These are phyloP conservation scores for Kwoniella shandongensis DNA, from an alignment of 768 basidiomycete species.

Conservation along the genomic window DNA sequence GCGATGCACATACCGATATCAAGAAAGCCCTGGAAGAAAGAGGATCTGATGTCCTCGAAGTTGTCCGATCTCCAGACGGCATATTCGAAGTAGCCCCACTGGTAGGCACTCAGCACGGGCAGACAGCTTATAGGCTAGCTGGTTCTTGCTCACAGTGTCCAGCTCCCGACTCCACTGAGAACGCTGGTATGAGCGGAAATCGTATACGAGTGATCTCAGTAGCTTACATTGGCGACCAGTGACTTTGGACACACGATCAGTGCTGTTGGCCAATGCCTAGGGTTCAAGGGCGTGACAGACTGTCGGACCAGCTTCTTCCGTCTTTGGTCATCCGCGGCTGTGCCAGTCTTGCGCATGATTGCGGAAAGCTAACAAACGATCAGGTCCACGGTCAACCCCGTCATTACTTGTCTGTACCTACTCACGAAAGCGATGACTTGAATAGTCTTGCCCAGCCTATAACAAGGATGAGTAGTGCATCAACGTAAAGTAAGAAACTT, in stretches of 20 bases:
- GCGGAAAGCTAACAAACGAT: constrained; percentile 81
- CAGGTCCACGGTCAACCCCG: background rate
- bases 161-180: constrained; percentile 79
- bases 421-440: constrained; percentile 60
- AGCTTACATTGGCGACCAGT: constrained; percentile 66
- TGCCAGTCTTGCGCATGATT: constrained; percentile 80
- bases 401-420: background rate
- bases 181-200: background rate
- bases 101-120: constrained; percentile 8
- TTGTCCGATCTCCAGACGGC: constrained; percentile 65
- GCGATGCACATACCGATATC: constrained; percentile 68
- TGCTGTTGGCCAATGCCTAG: constrained; percentile 43
- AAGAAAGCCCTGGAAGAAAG: constrained; percentile 77
- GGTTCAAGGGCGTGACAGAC: constrained; percentile 12
- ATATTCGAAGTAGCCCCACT: constrained; percentile 96
- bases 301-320: constrained; percentile 68
- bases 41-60: constrained; percentile 62
- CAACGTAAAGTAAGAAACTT: constrained; percentile 55
- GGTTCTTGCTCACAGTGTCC: constrained; percentile 61
- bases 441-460: constrained; percentile 77
- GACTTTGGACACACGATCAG: constrained; percentile 83
- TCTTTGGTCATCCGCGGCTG: constrained; percentile 64
- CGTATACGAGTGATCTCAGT: too few species aligned
- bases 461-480: background rate
- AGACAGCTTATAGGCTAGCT: background rate